These are phyloP conservation scores for Cryptococcus sp. DNA, from an alignment of 1,284 basidiomycete genomes.

Conservation along the genomic window DNA sequence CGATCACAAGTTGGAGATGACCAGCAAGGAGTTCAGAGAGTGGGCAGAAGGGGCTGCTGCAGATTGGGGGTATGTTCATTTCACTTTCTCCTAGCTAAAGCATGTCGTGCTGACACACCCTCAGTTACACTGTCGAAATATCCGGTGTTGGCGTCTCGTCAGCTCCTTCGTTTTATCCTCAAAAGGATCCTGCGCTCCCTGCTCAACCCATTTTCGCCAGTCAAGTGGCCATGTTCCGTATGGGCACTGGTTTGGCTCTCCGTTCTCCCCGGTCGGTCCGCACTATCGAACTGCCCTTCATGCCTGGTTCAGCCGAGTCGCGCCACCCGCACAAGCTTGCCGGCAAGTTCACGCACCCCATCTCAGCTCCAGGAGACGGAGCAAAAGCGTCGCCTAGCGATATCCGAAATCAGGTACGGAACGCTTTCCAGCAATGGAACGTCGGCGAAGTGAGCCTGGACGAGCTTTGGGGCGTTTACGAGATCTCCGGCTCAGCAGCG, in stretches of 20 bases:
- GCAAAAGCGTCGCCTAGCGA: conserved; percentile 52
- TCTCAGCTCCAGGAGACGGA: conserved; percentile 20
- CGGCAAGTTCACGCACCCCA: conserved; percentile 59
- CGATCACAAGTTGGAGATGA: conserved; percentile 96
- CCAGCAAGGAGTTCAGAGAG: conserved; percentile 68
- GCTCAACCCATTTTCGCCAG: conserved; percentile 61
- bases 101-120: conserved; percentile 59
- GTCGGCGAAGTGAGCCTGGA: conserved; percentile 59
- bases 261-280: conserved; percentile 53
- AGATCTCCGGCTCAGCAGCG: conserved; percentile 64
- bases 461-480: conserved; percentile 69
- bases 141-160: conserved; percentile 51
- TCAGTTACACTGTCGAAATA: conserved; percentile 48
- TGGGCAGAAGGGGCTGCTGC: conserved; percentile 67
- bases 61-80: conserved; percentile 65
- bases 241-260: conserved; percentile 42
- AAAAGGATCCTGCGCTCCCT: conserved; percentile 27
- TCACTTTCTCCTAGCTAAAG: conserved; percentile 39
- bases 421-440: conserved; percentile 59
- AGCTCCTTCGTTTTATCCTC: conserved; percentile 50
- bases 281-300: conserved; percentile 50
- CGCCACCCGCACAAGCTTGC: conserved; percentile 55
- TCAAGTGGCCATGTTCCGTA: conserved; percentile 69
- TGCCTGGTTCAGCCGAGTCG: conserved; percentile 40
- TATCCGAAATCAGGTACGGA: no score